Conservation (phyloP, 768 basidiomycete genomes). For the Sporobolomyces pararoseus region DNA sequence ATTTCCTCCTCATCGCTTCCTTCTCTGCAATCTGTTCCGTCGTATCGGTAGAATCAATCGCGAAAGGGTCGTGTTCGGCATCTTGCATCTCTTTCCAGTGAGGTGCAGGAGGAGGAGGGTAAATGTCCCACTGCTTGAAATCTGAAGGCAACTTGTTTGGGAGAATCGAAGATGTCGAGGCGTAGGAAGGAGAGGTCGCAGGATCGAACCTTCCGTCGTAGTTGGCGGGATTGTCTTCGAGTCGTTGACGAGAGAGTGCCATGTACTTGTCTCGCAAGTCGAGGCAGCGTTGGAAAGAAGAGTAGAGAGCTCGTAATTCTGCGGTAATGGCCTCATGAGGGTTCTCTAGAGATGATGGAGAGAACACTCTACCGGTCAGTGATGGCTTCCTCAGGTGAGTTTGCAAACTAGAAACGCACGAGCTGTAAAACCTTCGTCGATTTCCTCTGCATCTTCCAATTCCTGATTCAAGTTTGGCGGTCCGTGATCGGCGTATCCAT, state of each 20-base stretch:
- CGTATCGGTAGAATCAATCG: slow-evolving; percentile 21
- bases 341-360: slow-evolving; percentile 7
- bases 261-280: slow-evolving; percentile 96
- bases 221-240: slow-evolving; percentile 92
- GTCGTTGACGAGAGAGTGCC: slow-evolving; percentile 73
- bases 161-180: slow-evolving; percentile 54
- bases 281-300: slow-evolving; percentile 71
- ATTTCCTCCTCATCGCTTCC: slow-evolving; percentile 49
- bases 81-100: slow-evolving; percentile 68
- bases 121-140: slow-evolving; percentile 72
- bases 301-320: slow-evolving; percentile 56
- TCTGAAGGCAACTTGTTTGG: slow-evolving; percentile 60
- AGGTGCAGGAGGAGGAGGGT: slow-evolving; percentile 86
- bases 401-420: slow-evolving; percentile 16
- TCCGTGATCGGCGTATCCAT: slow-evolving; percentile 13
- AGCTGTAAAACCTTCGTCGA: slow-evolving; percentile 34
- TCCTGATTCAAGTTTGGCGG: slow-evolving; percentile 20
- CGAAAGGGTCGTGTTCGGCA: slow-evolving; percentile 48
- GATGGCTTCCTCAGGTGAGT: no score
- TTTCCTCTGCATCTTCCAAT: slow-evolving; percentile 36
- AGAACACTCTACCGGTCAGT: no score
- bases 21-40: slow-evolving; percentile 52
- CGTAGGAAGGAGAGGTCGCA: slow-evolving; percentile 14
- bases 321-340: slow-evolving; percentile 43
- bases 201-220: slow-evolving; percentile 68